Base-by-base conservation (phyloP, 1,284 basidiomycete species). In the Leccinum griseonigrum region DNA sequence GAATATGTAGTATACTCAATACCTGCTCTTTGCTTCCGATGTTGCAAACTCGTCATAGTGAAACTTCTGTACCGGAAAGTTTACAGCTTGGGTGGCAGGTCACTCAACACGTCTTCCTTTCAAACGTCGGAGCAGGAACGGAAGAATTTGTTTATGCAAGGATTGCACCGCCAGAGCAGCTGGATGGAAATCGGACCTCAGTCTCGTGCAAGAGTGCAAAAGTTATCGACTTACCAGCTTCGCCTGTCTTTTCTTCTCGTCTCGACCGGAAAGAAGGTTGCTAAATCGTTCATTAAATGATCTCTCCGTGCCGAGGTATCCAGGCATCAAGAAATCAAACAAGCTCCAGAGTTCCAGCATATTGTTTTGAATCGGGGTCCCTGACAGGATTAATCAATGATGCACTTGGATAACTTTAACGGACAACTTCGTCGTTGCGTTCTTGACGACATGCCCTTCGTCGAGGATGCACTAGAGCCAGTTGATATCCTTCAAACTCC, bases 281-380 rank as follows among this genome's bases (percentile, higher is more conserved):
- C 94, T 92, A 73, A 97, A 99, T 14, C 93, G 85, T 65, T 99
- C 95, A 69, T 95, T 97, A 81, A 99, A 99, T 5, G 88, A 89
- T n/a, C 88, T 78, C 75, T 99, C 97, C 5, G 90, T 95, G 28
- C 97, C 97, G 55, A 99, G 79, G 79, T 99, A 99, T 1, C 97
- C 97, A 22, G 97, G 97, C 97, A 99, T 99, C 67, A 99, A 78
- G 78, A 98, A 99, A 76, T 99, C 97, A 75, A 99, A 99, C 60
- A 99, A 80, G 76, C 94, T 97, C 97, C 97, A 99, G 3, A 99
- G 79, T 75, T 99, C 97, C 48, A 99, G 80, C 8, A 99, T 95
- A 72, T 98, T 99, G 77, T 99, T 99, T 79, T 99, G 97, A 62
- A 99, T 98, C 0, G 97, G 97, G 11, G 97, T 99, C 29, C 97